phyloP scores from a whole-genome alignment of 2,329 filamentous ascomycete species.

The Cladosporium sp. region DNA sequence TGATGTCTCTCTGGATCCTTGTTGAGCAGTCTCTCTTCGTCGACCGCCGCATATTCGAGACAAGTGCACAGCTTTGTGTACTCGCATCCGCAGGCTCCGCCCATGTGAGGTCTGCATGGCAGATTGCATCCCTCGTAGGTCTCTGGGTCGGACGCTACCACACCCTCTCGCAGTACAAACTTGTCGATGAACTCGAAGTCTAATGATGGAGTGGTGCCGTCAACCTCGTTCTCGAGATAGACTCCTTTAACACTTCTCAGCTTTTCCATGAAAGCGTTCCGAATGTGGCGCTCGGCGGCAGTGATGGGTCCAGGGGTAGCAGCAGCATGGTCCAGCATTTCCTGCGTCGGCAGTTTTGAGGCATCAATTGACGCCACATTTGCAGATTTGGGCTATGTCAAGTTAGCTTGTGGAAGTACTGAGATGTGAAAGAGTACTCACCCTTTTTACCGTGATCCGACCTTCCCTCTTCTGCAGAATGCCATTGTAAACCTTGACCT shows the following conservation, averaged over 20 bases:
- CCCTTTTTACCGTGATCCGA: conserved; percentile 32
- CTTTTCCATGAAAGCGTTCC: conserved; percentile 34
- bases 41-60: conserved; percentile 57
- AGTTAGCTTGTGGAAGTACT: not conserved
- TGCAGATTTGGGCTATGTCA: conserved; percentile 12
- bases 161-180: conserved; percentile 57
- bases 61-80: conserved; percentile 62
- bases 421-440: conserved; percentile 18
- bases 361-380: conserved; percentile 30
- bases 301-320: conserved; percentile 21
- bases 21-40: conserved; percentile 34
- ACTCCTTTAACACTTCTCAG: conserved; percentile 24
- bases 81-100: conserved; percentile 55
- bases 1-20: conserved; percentile 20
- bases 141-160: conserved; percentile 52
- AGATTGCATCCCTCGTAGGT: conserved; percentile 64
- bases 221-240: conserved; percentile 52
- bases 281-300: conserved; percentile 34
- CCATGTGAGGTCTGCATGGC: conserved; percentile 54
- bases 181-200: conserved; percentile 66
- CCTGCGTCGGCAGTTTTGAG: conserved; percentile 30
- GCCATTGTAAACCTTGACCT: conserved; percentile 38
- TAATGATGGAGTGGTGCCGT: conserved; percentile 52
- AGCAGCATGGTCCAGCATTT: conserved; percentile 33
- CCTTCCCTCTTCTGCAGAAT: conserved; percentile 35